phyloP scores from a whole-genome alignment of 2,329 filamentous ascomycete species.

The Coniochaeta hoffmannii region DNA sequence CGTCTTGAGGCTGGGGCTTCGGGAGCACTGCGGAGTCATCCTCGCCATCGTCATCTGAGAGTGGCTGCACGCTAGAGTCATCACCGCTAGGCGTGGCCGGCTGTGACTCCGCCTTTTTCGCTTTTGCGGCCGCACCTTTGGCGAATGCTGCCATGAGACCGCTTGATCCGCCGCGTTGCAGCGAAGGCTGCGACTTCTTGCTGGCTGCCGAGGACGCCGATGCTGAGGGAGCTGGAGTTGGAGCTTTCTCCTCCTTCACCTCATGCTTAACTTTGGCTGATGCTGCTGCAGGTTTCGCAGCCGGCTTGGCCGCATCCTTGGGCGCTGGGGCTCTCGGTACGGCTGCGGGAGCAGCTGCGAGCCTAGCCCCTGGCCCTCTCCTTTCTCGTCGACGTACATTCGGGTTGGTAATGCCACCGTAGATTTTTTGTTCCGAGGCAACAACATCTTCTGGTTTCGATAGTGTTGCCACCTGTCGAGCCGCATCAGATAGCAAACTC shows the following conservation, averaged over 20 bases:
- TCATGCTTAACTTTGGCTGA: constrained; percentile 24
- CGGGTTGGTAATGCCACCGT: constrained; percentile 69
- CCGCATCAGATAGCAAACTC: constrained; percentile 62
- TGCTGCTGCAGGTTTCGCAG: constrained; percentile 12
- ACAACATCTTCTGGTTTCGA: constrained; percentile 52
- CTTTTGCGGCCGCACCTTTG: constrained; percentile 43
- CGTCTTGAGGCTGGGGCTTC: constrained; percentile 24
- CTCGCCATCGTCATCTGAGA: constrained; percentile 42
- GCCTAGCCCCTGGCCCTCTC: constrained; percentile 21
- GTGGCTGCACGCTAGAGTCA: constrained; percentile 40
- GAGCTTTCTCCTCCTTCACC: constrained; percentile 23
- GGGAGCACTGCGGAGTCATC: constrained; percentile 48
- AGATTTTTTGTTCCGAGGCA: constrained; percentile 49
- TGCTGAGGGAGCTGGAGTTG: constrained; percentile 16
- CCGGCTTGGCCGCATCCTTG: constrained; percentile 17
- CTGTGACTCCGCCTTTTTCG: constrained; percentile 37
- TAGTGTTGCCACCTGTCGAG: constrained; percentile 52
- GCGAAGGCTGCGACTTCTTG: constrained; percentile 29
- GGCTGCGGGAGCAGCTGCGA: constrained; percentile 16
- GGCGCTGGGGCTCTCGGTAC: constrained; percentile 18
- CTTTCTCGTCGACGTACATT: constrained; percentile 49
- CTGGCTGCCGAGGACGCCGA: constrained; percentile 23
- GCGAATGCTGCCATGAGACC: constrained; percentile 76
- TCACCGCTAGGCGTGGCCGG: constrained; percentile 35
- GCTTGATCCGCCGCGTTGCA: constrained; percentile 45